Evolutionary conservation across 306 rosid species (phyloP), one percentile per base, ranked within the genome.

Genomic region (Sphenostylis stenocarpa): DNA sequence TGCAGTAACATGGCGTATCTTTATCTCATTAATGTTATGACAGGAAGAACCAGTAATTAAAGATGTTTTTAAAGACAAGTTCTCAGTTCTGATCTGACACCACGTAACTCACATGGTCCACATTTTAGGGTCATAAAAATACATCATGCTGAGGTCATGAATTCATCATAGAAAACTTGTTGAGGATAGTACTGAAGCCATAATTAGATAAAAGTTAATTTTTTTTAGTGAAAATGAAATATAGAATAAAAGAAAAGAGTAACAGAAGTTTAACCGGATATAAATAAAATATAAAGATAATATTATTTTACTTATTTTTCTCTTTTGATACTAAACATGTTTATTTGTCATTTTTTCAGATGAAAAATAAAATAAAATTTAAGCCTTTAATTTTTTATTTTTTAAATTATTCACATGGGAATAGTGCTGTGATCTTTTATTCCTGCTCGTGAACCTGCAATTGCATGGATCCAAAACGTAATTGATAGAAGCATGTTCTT

Each of bases 371-470:
- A n/a, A n/a, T n/a, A n/a, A n/a, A n/a, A n/a, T n/a, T n/a, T n/a
- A n/a, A n/a, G n/a, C n/a, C n/a, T n/a, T n/a, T n/a, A n/a, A n/a
- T n/a, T n/a, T n/a, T n/a, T n/a, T n/a, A n/a, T 9, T 44, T 5
- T 67, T 14, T 67, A 53, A 12, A 7, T 2, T 48, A 64, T 13
- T 75, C 87, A 84, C 85, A 77, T 73, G 88, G 39, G 78, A 81
- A 81, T n/a, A 84, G 85, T 81, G 20, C 2, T 67, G 2, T 16
- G 16, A 66, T 49, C 7, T 20, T n/a, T 49, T 1, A 33, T 38
- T 24, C 33, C 61, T 57, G 73, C 88, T 61, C 85, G 85, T 84
- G 88, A 84, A 73, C 56, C 44, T 34, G 55, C 2, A 10, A 39
- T 39, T 52, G 67, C 63, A 70, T 80, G 77, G 71, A 53, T 77